Conservation (phyloP, 768 basidiomycete species). For the Pseudohyphozyma bogoriensis region DNA sequence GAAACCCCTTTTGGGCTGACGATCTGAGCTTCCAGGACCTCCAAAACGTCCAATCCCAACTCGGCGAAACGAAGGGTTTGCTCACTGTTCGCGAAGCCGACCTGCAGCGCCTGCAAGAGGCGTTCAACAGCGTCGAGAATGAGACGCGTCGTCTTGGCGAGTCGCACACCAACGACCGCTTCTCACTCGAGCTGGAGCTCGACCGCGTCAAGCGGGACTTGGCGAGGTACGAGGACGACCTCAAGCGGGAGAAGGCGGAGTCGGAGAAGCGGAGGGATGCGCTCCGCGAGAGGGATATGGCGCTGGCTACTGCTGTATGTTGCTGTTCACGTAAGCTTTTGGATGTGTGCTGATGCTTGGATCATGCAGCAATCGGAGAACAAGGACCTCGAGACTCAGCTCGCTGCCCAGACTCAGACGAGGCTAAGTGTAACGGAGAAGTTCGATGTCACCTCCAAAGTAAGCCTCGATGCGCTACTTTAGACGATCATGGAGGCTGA, state of each 20-base stretch:
- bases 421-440: slow-evolving; percentile 78
- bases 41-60: slow-evolving; percentile 31
- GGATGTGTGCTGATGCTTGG: neutral
- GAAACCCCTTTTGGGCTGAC: too few species aligned
- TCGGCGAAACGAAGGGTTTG: slow-evolving; percentile 39
- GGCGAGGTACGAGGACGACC: slow-evolving; percentile 66
- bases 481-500: neutral
- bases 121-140: slow-evolving; percentile 59
- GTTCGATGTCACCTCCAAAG: slow-evolving; percentile 59
- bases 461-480: slow-evolving; percentile 14
- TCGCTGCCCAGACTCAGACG: slow-evolving; percentile 78
- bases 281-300: slow-evolving; percentile 58
- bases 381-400: slow-evolving; percentile 63
- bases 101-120: slow-evolving; percentile 58
- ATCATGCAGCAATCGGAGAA: slow-evolving; percentile 54
- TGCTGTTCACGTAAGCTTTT: neutral
- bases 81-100: slow-evolving; percentile 67
- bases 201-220: slow-evolving; percentile 78
- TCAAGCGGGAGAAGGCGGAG: slow-evolving; percentile 59
- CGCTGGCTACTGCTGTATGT: slow-evolving; percentile 56
- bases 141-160: slow-evolving; percentile 75
- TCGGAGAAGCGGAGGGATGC: slow-evolving; percentile 56
- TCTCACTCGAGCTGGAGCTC: slow-evolving; percentile 79
- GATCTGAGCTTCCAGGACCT: neutral
- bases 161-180: slow-evolving; percentile 66